Base-by-base conservation (phyloP, 116 monocot species). In the Zostera marina region DNA sequence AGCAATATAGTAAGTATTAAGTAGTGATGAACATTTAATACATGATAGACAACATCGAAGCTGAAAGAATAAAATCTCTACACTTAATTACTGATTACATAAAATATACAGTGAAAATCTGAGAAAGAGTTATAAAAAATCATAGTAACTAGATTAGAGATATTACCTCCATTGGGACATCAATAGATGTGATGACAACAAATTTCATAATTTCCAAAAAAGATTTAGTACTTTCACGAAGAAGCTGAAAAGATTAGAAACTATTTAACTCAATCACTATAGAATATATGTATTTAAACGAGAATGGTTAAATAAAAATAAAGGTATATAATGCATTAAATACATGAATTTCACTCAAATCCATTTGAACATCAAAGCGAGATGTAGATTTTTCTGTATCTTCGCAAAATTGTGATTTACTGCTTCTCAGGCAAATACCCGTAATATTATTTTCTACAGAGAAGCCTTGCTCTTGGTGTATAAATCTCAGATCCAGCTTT, bases 291-390 rank as follows among this genome's bases (percentile, higher is more conserved):
- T 1, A 12, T 24, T 25, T 22, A 21, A 23, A 46, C 12, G 8
- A 61, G 23, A 42, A 71, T 59, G 41, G 19, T 32, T 48, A 48
- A 48, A 16, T 48, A 57, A 17, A 17, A 24, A 70, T 26, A 62
- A 47, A 65, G 63, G 52, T 8, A 7, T 55, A 41, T 63, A 3
- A 61, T 60, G 3, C 42, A 52, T 59, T 68, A 61, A 9, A 44
- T 87, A 99, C 99, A 99, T 99, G 87, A 77, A 99, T 99, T 77
- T 99, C 99, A 68, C 79, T 99, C 41, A 99, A 77, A 73, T 90
- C 99, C 68, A 84, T 53, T 68, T 91, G 90, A 81, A 87, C 66
- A 77, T 99, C 99, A 73, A 91, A 72, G 60, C 79, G 87, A 52
- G 87, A 47, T 55, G 77, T 63, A 46, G 76, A 51, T 68, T 78